Evolutionary conservation across 108 stramenopile genomes (phyloP), one percentile per base, ranked within the genome.

Genomic region (Cyclotella atomus): DNA sequence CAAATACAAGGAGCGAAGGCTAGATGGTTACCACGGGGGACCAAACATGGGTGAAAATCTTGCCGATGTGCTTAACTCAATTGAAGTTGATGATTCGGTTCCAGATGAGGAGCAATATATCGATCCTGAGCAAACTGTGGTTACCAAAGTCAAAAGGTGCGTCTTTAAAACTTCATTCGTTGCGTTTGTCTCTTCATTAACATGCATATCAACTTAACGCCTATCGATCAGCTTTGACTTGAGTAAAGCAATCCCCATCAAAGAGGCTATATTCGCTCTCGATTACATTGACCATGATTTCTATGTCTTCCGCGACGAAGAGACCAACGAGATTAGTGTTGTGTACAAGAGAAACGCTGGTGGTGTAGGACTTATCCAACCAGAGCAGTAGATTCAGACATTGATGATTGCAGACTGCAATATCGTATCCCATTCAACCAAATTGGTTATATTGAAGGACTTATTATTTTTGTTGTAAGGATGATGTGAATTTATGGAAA

Each of bases 251-350:
- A 94, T 94, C 52, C 82, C 91, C 38, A 72, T 96, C 55, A 76
- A 88, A 49, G 96, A 96, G 66, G 93, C 96, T 16, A 86, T 95
- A 46, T 92, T 94, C 72, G 93, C 93, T 25, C 77, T 96, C 72
- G 96, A 94, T 65, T 94, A 92, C 76, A 83, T 95, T 70, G 96
- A 96, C 68, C 96, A 96, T 63, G 96, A 96, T 73, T 96, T 96
- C 70, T 96, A 93, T 65, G 89, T 95, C 19, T 96, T 91, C 83
- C 79, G 85, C 16, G 85, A 93, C 61, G 90, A 89, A 45, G 91
- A 92, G 60, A 80, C 89, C n/a, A 81, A 79, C 53, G 85, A 92
- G 59, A 68, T 92, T 6, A 90, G 79, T 62, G 91, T 96, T 25
- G 89, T 96, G 15, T 96, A 96, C 89, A 94, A 95, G 84, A 83